Evolutionary conservation across 2,329 filamentous ascomycete genomes (phyloP), one percentile per base, ranked within the genome.

Genomic region (Fusarium heterosporum): DNA sequence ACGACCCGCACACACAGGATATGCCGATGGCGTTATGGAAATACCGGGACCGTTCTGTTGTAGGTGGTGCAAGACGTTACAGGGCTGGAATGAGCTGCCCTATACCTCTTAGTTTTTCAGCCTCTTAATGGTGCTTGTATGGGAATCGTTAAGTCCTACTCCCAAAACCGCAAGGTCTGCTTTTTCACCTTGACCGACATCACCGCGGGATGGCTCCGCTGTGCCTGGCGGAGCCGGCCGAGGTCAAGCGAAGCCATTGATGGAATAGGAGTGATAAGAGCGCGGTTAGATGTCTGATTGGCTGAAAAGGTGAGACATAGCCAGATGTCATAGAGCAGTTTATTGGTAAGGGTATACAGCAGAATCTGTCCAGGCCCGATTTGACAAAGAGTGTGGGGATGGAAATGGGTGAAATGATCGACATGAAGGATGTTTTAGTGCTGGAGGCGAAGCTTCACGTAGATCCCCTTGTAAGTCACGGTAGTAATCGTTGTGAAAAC

Each of bases 201-300:
- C 56, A 57, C 48, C 51, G 49, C 57, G 30, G 64, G 28, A 43
- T 38, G 19, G 34, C 47, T 66, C 50, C 43, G 64, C 34, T 55
- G 38, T 66, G 29, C 42, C 66, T 72, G 51, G 66, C 66, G 69
- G 69, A 72, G 66, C 69, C 66, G 66, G 66, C 69, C 69, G 69
- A 68, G 43, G 32, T 14, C 40, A 30, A 32, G 42, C 5, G 34
- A 34, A 46, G 29, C 55, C 40, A 41, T 30, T 36, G 43, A 32
- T 34, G 50, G 17, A 42, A 42, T 50, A 36, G 49, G 41, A 40
- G 51, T 19, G 39, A 46, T 47, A 42, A 48, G 42, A n/a, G 46
- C 58, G 59, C 57, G 64, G 64, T 32, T 40, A 53, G 51, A 13
- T 13, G 9, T 19, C 5, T 67, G 63, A 66, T 66, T 67, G 64